These are phyloP conservation scores for Xylariales sp. DNA, from an alignment of 2,329 filamentous ascomycete species.

Conservation along the genomic window DNA sequence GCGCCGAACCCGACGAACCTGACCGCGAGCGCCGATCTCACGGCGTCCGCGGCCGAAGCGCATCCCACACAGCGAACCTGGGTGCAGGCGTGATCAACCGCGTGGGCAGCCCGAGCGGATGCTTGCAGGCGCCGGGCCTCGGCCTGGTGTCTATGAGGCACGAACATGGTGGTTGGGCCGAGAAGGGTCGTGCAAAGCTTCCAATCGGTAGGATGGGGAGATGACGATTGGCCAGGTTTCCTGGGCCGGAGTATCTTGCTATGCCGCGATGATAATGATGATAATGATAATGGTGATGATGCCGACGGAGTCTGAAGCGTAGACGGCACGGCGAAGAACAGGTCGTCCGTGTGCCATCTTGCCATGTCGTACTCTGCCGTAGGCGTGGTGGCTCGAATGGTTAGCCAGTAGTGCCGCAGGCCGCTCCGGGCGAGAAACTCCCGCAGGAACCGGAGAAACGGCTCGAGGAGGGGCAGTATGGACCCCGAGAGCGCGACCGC, in stretches of 20 bases:
- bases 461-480: slow-evolving; percentile 28
- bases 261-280: too few relatives aligned
- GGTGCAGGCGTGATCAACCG: slow-evolving; percentile 31
- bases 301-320: too few relatives aligned
- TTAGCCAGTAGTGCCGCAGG: slow-evolving; percentile 40
- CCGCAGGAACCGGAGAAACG: slow-evolving; percentile 35
- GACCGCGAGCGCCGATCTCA: slow-evolving; percentile 28
- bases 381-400: slow-evolving; percentile 38
- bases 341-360: slow-evolving; percentile 46
- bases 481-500: slow-evolving; percentile 26
- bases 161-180: slow-evolving; percentile 42
- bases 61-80: slow-evolving; percentile 39
- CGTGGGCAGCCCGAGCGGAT: slow-evolving; percentile 17
- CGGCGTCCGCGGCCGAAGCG: slow-evolving; percentile 32
- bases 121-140: slow-evolving; percentile 28
- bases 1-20: slow-evolving; percentile 19
- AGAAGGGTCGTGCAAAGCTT: slow-evolving; percentile 43
- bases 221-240: slow-evolving; percentile 2
- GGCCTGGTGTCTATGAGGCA: slow-evolving; percentile 23
- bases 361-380: slow-evolving; percentile 38
- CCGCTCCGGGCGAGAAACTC: slow-evolving; percentile 27
- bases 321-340: slow-evolving; percentile 39
- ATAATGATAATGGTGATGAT: too few relatives aligned
- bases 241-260: too few relatives aligned
- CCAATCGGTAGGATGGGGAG: slow-evolving; percentile 34